phyloP scores from a whole-genome alignment of 1,284 basidiomycete species.

The Athelia sp. region DNA sequence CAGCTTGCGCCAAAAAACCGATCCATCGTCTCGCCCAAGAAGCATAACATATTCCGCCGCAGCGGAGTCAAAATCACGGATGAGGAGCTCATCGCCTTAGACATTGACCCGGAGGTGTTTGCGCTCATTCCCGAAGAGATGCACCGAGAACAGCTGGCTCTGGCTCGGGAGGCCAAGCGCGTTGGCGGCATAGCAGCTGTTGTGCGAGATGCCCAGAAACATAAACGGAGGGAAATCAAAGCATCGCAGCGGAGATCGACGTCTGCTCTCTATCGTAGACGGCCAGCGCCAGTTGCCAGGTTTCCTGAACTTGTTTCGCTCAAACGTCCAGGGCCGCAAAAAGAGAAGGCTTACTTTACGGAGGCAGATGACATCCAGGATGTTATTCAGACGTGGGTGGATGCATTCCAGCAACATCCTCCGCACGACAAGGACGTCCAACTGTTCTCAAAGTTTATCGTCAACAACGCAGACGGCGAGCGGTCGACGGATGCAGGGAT shows the following conservation, averaged over 20 bases:
- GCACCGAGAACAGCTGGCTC: constrained; percentile 69
- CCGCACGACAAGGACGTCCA: constrained; percentile 70
- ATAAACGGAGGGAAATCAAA: constrained; percentile 48
- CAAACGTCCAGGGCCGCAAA: constrained; percentile 47
- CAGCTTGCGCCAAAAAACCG: constrained; percentile 54
- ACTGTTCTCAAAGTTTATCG: constrained; percentile 65
- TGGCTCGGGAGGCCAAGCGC: constrained; percentile 44
- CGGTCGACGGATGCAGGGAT: constrained; percentile 54
- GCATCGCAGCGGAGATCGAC: constrained; percentile 28
- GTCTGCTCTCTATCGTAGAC: constrained; percentile 18
- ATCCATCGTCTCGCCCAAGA: constrained; percentile 37
- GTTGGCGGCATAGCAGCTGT: constrained; percentile 33
- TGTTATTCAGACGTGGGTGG: constrained; percentile 72
- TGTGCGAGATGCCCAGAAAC: constrained; percentile 18
- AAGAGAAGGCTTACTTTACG: constrained; percentile 48
- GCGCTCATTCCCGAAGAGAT: constrained; percentile 55
- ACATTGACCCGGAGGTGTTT: constrained; percentile 72
- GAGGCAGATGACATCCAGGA: constrained; percentile 65
- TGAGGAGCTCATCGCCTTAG: constrained; percentile 54
- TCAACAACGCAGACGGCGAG: constrained; percentile 52
- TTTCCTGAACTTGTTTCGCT: constrained; percentile 43
- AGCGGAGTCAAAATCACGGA: constrained; percentile 20
- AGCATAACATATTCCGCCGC: constrained; percentile 33
- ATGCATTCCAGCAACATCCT: constrained; percentile 45
- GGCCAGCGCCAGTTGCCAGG: constrained; percentile 47